phyloP scores from a whole-genome alignment of 768 basidiomycete genomes.

The Suillus lakei region DNA sequence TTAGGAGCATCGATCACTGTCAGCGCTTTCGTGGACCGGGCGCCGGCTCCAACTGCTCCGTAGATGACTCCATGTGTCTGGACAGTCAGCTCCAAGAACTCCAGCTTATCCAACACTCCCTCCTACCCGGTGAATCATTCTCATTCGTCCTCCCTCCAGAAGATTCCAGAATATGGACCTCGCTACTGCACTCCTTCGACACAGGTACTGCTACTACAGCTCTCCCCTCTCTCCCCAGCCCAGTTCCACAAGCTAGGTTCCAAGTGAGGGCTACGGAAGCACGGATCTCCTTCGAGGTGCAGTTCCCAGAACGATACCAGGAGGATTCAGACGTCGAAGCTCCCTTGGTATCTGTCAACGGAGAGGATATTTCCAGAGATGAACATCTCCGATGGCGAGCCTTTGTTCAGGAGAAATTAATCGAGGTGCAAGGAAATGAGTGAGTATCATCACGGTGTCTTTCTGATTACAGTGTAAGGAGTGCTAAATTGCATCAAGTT shows the following conservation, averaged over 20 bases:
- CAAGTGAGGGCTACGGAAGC: constrained; percentile 36
- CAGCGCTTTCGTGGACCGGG: no score
- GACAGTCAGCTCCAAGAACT: constrained; percentile 52
- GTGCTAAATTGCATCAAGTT: constrained; percentile 42
- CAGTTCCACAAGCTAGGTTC: constrained; percentile 35
- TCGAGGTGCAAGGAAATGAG: constrained; percentile 39
- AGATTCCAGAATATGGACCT: constrained; percentile 38
- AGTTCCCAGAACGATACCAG: constrained; percentile 28
- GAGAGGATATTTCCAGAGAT: constrained; percentile 47
- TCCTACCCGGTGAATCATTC: constrained; percentile 64
- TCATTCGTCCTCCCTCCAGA: constrained; percentile 42
- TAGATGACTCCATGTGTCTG: background rate
- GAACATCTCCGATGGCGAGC: constrained; percentile 57
- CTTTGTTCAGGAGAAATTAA: constrained; percentile 41
- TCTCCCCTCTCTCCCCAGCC: constrained; percentile 15
- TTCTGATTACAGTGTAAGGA: background rate
- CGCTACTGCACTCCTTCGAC: constrained; percentile 25
- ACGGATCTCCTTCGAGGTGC: constrained; percentile 43
- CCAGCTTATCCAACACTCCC: constrained; percentile 61
- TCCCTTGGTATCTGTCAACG: constrained; percentile 45
- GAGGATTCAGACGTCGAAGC: background rate
- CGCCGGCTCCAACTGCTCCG: background rate
- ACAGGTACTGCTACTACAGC: constrained; percentile 1
- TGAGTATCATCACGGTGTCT: constrained; percentile 21
- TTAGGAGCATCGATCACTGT: no score